Evolutionary conservation across 2,329 filamentous ascomycete genomes (phyloP), one percentile per base, ranked within the genome.

Genomic region (Alternaria gaisen): DNA sequence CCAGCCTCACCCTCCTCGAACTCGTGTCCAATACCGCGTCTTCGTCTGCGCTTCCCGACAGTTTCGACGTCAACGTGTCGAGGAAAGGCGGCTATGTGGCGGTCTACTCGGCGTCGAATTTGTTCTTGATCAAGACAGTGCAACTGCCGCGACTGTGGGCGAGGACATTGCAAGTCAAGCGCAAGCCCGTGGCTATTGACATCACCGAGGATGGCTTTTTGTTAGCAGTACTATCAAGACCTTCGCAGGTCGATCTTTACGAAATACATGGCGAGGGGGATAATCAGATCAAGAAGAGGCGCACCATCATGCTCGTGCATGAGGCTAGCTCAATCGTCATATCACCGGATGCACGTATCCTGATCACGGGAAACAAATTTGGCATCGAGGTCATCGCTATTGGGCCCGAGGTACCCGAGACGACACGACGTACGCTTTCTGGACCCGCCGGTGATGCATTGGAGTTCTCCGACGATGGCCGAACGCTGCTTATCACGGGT

Each of bases 321-420:
- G 87, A 88, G 56, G 92, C 93, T 9, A 87, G 89, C 56, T 88
- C 92, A 14, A 90, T 97, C 66, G 89, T 91, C 16, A 81, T 97
- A 30, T 94, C 93, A 0, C 92, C 93, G 1, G 91, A 90, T 65
- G 92, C 92, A 24, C 88, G 90, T 43, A 91, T 97, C 14, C 80
- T 97, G 46, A 93, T 93, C 24, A 90, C 92, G 16, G 93, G 93
- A 8, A 96, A 94, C 77, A 89, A 93, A 72, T 91, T 91, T 56
- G 92, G 91, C n/a, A 94, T 97, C 64, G 93, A 97, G 77, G 91
- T 97, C 0, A 89, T 91, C 28, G 91, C 92, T 5, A 81, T 97
- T 40, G 87, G 87, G 48, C 83, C 89, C 3, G 86, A 84, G 54
- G 88, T 87, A 1, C 72, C 74, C 6, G 78, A 76, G 44, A 71